These are phyloP conservation scores for Ambrosia hybrid DNA, from an alignment of 140 eudicot genomes.

Conservation along the genomic window DNA sequence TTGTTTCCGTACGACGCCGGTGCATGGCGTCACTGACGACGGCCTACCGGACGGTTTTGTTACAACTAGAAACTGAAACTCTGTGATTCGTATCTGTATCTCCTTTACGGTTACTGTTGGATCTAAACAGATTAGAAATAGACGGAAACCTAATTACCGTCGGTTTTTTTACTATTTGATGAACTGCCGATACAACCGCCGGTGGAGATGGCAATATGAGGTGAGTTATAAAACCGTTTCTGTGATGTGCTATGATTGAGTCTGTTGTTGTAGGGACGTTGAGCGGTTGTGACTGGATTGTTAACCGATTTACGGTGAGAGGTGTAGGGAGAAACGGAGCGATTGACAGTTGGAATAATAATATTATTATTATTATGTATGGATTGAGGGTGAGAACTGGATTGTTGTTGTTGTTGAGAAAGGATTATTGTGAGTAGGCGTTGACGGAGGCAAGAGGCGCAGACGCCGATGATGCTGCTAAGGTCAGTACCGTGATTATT, in stretches of 20 bases:
- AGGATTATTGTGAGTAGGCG: conserved; percentile 44
- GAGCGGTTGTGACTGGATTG: conserved; percentile 17
- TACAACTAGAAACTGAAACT: conserved; percentile 21
- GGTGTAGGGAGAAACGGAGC: conserved; percentile 69
- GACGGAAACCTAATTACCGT: conserved; percentile 37
- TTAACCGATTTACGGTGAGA: conserved; percentile 50
- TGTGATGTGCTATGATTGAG: conserved; percentile 34
- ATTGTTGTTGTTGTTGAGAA: conserved; percentile 33
- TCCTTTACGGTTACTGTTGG: conserved; percentile 19
- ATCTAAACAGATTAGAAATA: conserved; percentile 51
- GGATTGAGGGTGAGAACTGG: background rate
- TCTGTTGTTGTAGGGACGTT: conserved; percentile 22
- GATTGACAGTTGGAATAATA: conserved; percentile 37
- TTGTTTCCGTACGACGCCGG: conserved; percentile 25
- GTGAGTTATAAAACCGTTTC: conserved; percentile 54
- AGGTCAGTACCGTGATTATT: conserved; percentile 54
- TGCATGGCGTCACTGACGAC: conserved; percentile 29
- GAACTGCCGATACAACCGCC: conserved; percentile 23
- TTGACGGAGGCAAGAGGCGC: conserved; percentile 71
- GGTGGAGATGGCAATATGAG: conserved; percentile 46
- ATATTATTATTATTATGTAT: conserved; percentile 31
- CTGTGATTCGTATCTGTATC: conserved; percentile 31
- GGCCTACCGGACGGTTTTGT: conserved; percentile 19
- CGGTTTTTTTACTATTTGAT: conserved; percentile 26
- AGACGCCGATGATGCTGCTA: conserved; percentile 63